Evolutionary conservation across 352 stramenopile genomes (phyloP), one percentile per base, ranked within the genome.

Genomic region (Phytophthora capsici): DNA sequence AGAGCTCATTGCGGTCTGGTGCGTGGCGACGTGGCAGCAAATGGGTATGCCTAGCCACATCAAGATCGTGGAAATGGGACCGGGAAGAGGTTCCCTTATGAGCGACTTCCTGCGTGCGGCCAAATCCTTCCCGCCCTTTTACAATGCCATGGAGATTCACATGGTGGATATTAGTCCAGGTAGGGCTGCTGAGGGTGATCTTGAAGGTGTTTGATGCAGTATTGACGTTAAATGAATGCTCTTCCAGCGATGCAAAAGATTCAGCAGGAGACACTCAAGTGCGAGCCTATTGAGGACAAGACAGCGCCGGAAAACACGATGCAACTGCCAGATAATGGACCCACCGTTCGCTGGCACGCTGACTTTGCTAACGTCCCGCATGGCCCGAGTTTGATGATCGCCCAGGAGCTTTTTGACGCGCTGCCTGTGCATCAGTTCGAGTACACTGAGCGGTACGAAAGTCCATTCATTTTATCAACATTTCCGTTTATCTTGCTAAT

Each of bases 381-480:
- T 50, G 79, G 79, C 0, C 90, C 90, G 59, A 92, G 78, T 22
- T 88, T 98, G 58, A 86, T 98, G 38, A 80, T 99, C 40, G 89
- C 90, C 20, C 94, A 98, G 84, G 96, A 99, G 64, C 88, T 98
- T 40, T 90, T 98, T 67, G 95, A 99, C 67, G 95, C 95, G 20
- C 69, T 99, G 44, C 95, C 96, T 1, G 88, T 98, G 25, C 94
- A 99, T 73, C 88, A 95, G 61, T 99, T 99, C 73, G 86, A 98
- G 81, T 98, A 98, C 74, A 98, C 94, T 4, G 69, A 89, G 17
- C 78, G 66, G 85, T 91, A 74, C 50, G 74, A 54, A 28, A 32
- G 8, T n/a, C n/a, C 22, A 23, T n/a, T n/a, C n/a, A 20, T 44
- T 13, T 10, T 36, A 26, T n/a, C 34, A 8, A 13, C 19, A 41